A percentile compares a stretch with the other conserved stretches of the same genome.
These are phyloP conservation scores for Alliaria petiolata DNA, from an alignment of 345 rosid genomes.

Conservation along the genomic window DNA sequence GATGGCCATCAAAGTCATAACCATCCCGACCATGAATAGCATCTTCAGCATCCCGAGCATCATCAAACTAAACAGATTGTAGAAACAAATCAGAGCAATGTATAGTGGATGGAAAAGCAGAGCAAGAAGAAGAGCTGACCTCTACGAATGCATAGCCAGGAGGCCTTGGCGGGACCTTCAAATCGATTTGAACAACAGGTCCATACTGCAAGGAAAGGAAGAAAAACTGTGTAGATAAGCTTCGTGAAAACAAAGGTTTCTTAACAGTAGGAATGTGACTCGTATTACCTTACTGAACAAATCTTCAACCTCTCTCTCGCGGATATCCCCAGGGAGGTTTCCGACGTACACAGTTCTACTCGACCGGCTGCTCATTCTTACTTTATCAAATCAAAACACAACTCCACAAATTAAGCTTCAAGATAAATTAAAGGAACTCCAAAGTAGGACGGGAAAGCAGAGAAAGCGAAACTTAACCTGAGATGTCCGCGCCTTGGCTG, in stretches of 20 bases:
- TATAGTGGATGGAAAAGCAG: not conserved
- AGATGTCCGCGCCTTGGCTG: not conserved
- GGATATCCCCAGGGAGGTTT: slow-evolving; percentile 90
- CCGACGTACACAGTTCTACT: slow-evolving; percentile 89
- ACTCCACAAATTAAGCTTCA: not conserved
- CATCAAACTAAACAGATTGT: slow-evolving; percentile 55
- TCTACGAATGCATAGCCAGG: slow-evolving; percentile 97
- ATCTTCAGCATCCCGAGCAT: slow-evolving; percentile 95
- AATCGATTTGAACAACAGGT: slow-evolving; percentile 71
- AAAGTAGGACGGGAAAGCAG: no score
- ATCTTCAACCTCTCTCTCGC: slow-evolving; percentile 87
- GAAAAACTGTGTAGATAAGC: no score
- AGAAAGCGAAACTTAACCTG: slow-evolving; percentile 9
- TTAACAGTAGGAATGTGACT: not conserved
- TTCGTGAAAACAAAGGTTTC: no score
- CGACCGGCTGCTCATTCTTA: slow-evolving; percentile 72
- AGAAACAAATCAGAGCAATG: not conserved
- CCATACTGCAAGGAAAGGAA: slow-evolving; percentile 95
- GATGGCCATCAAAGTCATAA: slow-evolving; percentile 85
- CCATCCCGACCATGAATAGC: slow-evolving; percentile 94
- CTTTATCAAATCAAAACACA: slow-evolving; percentile 4
- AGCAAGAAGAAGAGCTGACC: slow-evolving; percentile 55
- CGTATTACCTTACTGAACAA: slow-evolving; percentile 72
- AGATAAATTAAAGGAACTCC: no score
- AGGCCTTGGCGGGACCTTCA: slow-evolving; percentile 95